Evolutionary conservation across 768 basidiomycete genomes (phyloP).

Genomic region (Russula sp.): DNA sequence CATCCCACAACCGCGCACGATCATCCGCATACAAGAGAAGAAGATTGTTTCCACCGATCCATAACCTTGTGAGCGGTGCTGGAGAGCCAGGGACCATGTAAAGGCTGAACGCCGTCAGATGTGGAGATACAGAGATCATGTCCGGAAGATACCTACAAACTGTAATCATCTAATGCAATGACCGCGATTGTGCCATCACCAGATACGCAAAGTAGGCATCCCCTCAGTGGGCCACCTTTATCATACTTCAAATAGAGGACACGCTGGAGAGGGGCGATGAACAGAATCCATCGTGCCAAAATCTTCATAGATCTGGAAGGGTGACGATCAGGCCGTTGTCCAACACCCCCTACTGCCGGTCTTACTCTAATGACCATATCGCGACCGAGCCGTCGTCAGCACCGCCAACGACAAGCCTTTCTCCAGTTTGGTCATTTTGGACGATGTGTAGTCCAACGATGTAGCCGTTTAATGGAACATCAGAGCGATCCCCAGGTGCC

Average conservation of each 20-base stretch:
- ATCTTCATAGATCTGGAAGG: slow-evolving; percentile 50
- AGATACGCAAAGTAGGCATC: slow-evolving; percentile 66
- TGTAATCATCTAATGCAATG: slow-evolving; percentile 64
- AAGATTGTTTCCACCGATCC: slow-evolving; percentile 59
- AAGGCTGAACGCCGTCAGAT: slow-evolving; percentile 38
- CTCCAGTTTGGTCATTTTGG: slow-evolving; percentile 50
- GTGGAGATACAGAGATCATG: neutral
- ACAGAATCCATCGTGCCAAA: slow-evolving; percentile 65
- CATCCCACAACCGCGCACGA: slow-evolving; percentile 82
- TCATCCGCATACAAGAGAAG: slow-evolving; percentile 69
- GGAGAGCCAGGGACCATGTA: slow-evolving; percentile 77
- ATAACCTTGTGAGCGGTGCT: slow-evolving; percentile 56
- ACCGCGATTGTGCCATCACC: slow-evolving; percentile 77
- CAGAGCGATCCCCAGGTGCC: slow-evolving; percentile 35
- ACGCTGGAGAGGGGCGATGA: slow-evolving; percentile 53
- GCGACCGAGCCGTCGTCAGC: slow-evolving; percentile 72
- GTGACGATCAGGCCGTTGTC: neutral
- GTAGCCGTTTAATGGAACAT: slow-evolving; percentile 39
- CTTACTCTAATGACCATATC: slow-evolving; percentile 64
- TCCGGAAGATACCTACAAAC: slow-evolving; percentile 52
- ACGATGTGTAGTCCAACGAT: slow-evolving; percentile 48
- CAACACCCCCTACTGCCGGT: neutral
- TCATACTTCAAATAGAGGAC: slow-evolving; percentile 52
- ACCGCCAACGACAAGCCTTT: slow-evolving; percentile 64
- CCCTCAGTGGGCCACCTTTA: slow-evolving; percentile 48